Percentiles rank a stretch among this genome's conserved stretches.
These are phyloP conservation scores for Cephaloascus fragrans DNA, from an alignment of 805 yeast species.

Conservation along the genomic window DNA sequence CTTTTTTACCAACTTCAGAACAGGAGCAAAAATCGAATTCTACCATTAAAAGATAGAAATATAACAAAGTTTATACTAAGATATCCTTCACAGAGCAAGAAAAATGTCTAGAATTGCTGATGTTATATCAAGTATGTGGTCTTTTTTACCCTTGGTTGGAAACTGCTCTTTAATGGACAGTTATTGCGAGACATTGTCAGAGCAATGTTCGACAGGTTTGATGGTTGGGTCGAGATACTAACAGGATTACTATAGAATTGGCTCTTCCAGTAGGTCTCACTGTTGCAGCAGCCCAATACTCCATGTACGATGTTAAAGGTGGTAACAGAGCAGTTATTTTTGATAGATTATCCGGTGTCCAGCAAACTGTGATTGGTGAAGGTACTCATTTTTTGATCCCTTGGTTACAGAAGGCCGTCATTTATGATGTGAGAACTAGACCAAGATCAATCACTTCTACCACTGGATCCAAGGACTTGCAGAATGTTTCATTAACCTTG, in stretches of 20 bases:
- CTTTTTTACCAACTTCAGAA: no score
- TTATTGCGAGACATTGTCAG: not conserved
- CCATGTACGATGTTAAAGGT: constrained; percentile 92
- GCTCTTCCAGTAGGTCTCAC: constrained; percentile 69
- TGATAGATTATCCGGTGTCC: constrained; percentile 85
- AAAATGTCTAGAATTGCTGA: constrained; percentile 32
- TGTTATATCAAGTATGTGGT: constrained; percentile 18
- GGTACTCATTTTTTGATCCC: constrained; percentile 95
- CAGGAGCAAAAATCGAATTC: no score
- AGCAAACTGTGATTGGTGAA: constrained; percentile 83
- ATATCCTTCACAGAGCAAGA: not conserved
- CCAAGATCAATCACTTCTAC: constrained; percentile 90
- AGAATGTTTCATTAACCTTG: constrained; percentile 86
- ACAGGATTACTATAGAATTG: constrained; percentile 16
- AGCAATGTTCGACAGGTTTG: not conserved
- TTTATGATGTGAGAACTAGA: constrained; percentile 89
- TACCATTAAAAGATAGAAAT: no score
- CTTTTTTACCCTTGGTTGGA: constrained; percentile 4
- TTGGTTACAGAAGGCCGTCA: constrained; percentile 88
- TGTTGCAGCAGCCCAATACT: constrained; percentile 63
- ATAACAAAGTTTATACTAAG: no score
- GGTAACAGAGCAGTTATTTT: constrained; percentile 94
- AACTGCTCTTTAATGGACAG: not conserved
- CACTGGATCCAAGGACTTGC: constrained; percentile 96
- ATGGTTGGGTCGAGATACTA: not conserved